Base-by-base conservation (phyloP, 306 rosid species). In the Fragaria nilgerrensis region DNA sequence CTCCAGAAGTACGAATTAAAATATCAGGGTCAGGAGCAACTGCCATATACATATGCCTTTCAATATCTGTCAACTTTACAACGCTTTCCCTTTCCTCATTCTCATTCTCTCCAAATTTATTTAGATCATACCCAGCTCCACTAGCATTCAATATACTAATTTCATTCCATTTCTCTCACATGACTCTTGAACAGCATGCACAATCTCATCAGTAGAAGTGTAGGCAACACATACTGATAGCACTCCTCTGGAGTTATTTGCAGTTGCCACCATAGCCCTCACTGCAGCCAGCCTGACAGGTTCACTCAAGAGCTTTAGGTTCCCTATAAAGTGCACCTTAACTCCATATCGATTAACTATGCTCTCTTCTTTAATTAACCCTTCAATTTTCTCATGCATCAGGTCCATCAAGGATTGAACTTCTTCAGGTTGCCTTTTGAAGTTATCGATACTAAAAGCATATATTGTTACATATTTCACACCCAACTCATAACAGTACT, bases 161-260 rank as follows among this genome's bases (percentile, higher is more conserved):
- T 66, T 84, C 80, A 25, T 84, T 70, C 80, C 74, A 75, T 79
- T 77, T 84, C 15, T 87, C 83, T 82, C 78, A 44, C 86, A 84
- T 5, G 80, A 75, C 71, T 82, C 66, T 50, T 78, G 59, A 62
- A 87, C 82, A 36, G 90, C 82, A 77, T 82, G 82, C 63, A 84
- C 70, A 77, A 87, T 84, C 85, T 87, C 90, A 78, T 78, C 72
- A 44, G 82, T 84, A 36, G 85, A 84, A 55, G 78, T 85, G 58
- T 82, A 85, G 2, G 88, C 90, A 72, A 87, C 12, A 73, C 88
- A 87, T 27, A 86, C 79, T 19, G 86, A 65, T 75, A 86, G 77
- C 16, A 81, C 66, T 9, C 63, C 76, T 44, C 68, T 76, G 19
- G 76, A 76, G 70, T 86, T 84, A n/a, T 84, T 79, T 20, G 76